Conservation (phyloP, 2,329 filamentous ascomycete species). For the Colletotrichum eremochloae region DNA sequence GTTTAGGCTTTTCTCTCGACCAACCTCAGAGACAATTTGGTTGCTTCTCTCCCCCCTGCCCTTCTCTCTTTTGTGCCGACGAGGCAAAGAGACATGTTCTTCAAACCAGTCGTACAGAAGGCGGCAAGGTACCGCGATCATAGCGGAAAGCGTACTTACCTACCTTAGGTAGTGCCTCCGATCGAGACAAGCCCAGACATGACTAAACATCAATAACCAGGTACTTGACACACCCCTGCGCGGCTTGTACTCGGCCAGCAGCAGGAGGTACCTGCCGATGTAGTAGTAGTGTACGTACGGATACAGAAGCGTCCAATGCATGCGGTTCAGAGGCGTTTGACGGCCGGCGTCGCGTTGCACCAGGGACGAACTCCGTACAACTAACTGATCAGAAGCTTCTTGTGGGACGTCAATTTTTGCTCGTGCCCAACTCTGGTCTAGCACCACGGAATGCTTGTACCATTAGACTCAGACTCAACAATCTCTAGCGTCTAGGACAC, state of each 20-base stretch:
- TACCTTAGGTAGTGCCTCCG: background rate
- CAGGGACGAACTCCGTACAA: background rate
- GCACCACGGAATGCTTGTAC: slow-evolving; percentile 6
- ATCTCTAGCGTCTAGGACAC: background rate
- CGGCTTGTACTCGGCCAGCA: slow-evolving; percentile 6
- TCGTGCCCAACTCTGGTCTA: slow-evolving; percentile 29
- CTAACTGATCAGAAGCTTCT: slow-evolving; percentile 13
- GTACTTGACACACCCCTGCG: slow-evolving; percentile 22
- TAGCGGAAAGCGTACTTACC: slow-evolving; percentile 7
- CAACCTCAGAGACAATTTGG: background rate
- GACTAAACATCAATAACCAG: slow-evolving; percentile 18
- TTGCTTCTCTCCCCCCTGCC: background rate
- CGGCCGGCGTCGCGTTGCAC: slow-evolving; percentile 31
- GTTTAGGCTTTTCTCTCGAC: background rate
- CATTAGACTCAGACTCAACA: slow-evolving; percentile 9
- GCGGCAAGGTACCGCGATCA: slow-evolving; percentile 17
- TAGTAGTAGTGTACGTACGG: no score
- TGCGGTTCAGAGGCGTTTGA: background rate
- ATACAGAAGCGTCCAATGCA: background rate
- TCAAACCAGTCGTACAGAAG: slow-evolving; percentile 8
- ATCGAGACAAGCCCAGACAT: slow-evolving; percentile 10
- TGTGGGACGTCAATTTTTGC: slow-evolving; percentile 31
- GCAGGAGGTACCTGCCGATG: slow-evolving; percentile 2
- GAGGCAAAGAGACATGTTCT: slow-evolving; percentile 2
- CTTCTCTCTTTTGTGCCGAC: background rate